These are phyloP conservation scores for Piloderma croceum DNA, from an alignment of 768 basidiomycete species.

Conservation along the genomic window DNA sequence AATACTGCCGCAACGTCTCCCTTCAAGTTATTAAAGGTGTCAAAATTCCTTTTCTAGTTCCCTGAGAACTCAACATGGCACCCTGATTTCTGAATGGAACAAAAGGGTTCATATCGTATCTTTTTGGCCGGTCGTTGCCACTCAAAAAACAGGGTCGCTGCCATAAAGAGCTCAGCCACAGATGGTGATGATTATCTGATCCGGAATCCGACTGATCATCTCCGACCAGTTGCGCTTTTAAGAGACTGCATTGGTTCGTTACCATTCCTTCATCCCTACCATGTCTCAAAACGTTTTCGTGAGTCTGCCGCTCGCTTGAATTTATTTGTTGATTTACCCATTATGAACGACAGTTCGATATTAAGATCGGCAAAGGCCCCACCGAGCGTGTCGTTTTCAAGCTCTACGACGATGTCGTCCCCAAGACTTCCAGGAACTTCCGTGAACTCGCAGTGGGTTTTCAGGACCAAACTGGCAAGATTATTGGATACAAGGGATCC, in stretches of 20 bases:
- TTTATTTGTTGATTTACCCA: background rate
- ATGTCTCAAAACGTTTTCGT: background rate
- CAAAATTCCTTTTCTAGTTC: no score
- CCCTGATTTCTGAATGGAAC: no score
- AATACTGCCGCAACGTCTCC: no score
- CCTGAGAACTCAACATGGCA: no score
- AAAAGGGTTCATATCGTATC: no score
- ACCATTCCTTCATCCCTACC: background rate
- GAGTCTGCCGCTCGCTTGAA: background rate
- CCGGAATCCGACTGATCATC: background rate
- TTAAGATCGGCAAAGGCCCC: conserved; percentile 37
- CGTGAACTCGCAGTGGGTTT: conserved; percentile 76
- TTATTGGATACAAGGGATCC: conserved; percentile 61
- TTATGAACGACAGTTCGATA: conserved; percentile 51
- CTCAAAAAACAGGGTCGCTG: no score
- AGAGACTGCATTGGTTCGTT: background rate
- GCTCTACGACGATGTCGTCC: conserved; percentile 76
- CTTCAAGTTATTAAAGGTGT: no score
- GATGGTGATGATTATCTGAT: no score
- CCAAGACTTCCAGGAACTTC: conserved; percentile 78
- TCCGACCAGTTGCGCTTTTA: background rate
- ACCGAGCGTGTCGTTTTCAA: conserved; percentile 72
- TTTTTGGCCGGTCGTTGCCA: no score
- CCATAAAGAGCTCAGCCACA: no score
- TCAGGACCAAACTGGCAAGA: background rate